phyloP scores from a whole-genome alignment of 1,139 yeast genomes.

The Yarrowia galli region DNA sequence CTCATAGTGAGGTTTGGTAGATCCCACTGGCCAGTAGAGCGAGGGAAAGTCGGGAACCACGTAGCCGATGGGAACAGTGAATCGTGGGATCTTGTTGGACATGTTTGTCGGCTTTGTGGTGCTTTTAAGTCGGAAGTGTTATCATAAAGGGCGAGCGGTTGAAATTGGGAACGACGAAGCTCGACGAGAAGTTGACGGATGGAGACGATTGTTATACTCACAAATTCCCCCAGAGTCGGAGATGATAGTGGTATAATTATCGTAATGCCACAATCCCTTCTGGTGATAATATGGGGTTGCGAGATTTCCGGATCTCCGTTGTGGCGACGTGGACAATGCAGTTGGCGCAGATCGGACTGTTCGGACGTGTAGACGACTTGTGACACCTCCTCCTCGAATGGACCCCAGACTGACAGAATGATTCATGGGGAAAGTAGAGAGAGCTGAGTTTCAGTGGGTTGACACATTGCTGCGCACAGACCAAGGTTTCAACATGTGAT shows the following conservation, averaged over 20 bases:
- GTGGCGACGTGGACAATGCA: background rate
- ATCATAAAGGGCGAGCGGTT: background rate
- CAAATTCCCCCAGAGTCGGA: background rate
- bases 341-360: background rate
- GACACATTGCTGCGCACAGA: background rate
- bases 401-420: background rate
- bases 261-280: background rate
- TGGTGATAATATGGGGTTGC: background rate
- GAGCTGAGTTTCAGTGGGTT: background rate
- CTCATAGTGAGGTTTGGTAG: slow-evolving; percentile 53
- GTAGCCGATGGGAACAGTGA: slow-evolving; percentile 76
- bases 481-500: background rate
- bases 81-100: slow-evolving; percentile 3
- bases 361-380: background rate
- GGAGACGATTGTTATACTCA: background rate
- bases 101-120: background rate
- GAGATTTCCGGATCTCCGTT: background rate
- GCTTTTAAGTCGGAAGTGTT: background rate
- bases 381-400: background rate
- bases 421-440: background rate
- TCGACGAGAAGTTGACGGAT: background rate
- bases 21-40: slow-evolving; percentile 70
- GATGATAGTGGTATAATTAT: background rate
- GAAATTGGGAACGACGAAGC: background rate
- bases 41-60: slow-evolving; percentile 82